Evolutionary conservation across 495 filamentous ascomycete species (phyloP).

Genomic region (Aspergillus incahuasiensis): DNA sequence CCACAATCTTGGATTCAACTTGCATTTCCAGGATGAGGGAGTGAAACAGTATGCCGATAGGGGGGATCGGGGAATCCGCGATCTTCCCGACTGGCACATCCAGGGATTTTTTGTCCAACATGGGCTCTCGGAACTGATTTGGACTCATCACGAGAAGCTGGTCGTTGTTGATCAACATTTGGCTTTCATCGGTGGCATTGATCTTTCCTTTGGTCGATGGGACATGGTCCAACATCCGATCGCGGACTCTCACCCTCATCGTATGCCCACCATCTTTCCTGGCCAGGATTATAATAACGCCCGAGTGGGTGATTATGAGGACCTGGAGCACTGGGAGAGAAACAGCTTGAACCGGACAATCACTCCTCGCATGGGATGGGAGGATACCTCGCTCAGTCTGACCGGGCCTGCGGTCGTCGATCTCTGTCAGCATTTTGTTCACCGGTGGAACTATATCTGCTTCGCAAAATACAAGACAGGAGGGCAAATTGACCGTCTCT

Average conservation of each 20-base stretch:
- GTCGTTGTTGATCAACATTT: neutral
- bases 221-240: neutral
- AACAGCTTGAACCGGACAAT: neutral
- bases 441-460: neutral
- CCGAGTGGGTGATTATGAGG: neutral
- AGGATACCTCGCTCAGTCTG: neutral
- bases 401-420: neutral
- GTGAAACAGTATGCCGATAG: neutral
- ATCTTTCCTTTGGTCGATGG: neutral
- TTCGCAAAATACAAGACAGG: neutral
- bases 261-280: neutral
- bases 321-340: neutral
- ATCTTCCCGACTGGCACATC: neutral
- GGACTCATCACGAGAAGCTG: neutral
- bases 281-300: neutral
- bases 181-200: neutral
- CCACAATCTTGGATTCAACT: neutral
- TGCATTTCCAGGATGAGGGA: too few species aligned
- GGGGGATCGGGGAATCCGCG: neutral
- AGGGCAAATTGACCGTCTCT: too few species aligned
- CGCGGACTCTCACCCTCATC: neutral
- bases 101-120: neutral
- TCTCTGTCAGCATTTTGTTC: neutral
- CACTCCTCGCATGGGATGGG: neutral
- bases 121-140: neutral